Evolutionary conservation across 129 eudicot genomes (phyloP).

Genomic region (Silybum marianum): DNA sequence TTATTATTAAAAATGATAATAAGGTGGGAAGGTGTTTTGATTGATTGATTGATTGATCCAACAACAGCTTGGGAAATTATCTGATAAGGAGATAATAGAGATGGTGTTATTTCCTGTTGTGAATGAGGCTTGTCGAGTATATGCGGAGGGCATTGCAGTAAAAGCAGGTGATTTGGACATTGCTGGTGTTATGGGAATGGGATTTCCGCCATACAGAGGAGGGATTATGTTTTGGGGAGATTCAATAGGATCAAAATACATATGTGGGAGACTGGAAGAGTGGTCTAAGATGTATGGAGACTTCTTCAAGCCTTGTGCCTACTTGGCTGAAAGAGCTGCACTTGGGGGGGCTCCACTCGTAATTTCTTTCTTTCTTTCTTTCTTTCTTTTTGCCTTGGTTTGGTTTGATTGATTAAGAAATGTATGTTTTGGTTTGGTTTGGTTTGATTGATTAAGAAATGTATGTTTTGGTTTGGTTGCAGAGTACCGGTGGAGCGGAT

Average conservation of each 20-base stretch:
- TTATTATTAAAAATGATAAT: not conserved
- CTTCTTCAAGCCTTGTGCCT: constrained; percentile 84
- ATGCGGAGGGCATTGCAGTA: constrained; percentile 87
- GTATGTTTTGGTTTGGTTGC: not conserved
- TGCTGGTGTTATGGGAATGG: constrained; percentile 93
- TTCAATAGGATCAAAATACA: constrained; percentile 75
- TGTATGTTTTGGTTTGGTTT: no score
- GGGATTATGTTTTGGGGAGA: constrained; percentile 97
- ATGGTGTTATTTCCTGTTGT: constrained; percentile 94
- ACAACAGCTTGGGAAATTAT: constrained; percentile 73
- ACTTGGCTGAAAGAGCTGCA: constrained; percentile 75
- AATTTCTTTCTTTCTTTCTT: not conserved
- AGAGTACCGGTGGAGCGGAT: not conserved
- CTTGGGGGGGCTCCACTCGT: constrained; percentile 88
- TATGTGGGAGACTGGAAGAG: constrained; percentile 65
- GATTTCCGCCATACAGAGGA: constrained; percentile 96
- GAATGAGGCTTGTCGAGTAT: constrained; percentile 91
- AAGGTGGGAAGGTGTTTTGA: not conserved
- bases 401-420: no score
- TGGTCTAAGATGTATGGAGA: constrained; percentile 76
- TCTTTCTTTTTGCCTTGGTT: no score
- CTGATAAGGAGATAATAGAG: constrained; percentile 89
- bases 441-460: no score
- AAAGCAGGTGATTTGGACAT: constrained; percentile 91
- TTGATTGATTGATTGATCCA: no score